Evolutionary conservation across 352 stramenopile species (phyloP).

Genomic region (Plasmopara muralis): DNA sequence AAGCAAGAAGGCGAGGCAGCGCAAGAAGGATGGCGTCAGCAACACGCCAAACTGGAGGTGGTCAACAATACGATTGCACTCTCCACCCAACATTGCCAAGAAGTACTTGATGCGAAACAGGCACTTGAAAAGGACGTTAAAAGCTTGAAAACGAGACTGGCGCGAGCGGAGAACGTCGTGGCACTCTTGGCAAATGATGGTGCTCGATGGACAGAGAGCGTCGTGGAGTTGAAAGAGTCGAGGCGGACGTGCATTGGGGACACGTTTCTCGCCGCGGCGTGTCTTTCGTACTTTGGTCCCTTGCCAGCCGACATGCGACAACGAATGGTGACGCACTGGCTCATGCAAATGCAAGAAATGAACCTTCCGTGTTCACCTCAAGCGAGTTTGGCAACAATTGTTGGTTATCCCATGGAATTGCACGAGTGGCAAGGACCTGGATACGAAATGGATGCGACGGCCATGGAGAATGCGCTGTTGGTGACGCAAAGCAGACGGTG

Average conservation of each 20-base stretch:
- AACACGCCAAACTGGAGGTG: conserved; percentile 80
- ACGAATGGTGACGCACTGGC: conserved; percentile 72
- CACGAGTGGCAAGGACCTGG: conserved; percentile 91
- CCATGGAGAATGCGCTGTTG: conserved; percentile 90
- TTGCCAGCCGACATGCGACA: conserved; percentile 88
- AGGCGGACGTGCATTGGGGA: conserved; percentile 87
- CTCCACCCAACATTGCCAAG: conserved; percentile 87
- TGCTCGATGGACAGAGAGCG: conserved; percentile 88
- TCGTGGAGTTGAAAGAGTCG: conserved; percentile 67
- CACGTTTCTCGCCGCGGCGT: conserved; percentile 88
- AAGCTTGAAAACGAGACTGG: conserved; percentile 85
- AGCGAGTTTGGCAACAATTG: conserved; percentile 67
- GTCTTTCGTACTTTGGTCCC: conserved; percentile 91
- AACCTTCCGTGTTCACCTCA: conserved; percentile 64
- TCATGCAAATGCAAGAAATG: conserved; percentile 49
- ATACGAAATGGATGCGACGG: conserved; percentile 88
- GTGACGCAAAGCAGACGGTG: conserved; percentile 87
- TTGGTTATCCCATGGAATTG: conserved; percentile 88
- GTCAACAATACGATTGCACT: conserved; percentile 89
- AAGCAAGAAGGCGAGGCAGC: conserved; percentile 87
- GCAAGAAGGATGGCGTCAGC: conserved; percentile 80
- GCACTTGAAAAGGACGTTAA: conserved; percentile 78
- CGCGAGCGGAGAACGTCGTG: conserved; percentile 89
- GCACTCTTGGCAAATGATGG: conserved; percentile 86
- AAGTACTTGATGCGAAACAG: conserved; percentile 90